Conservation (phyloP, 2,329 filamentous ascomycete genomes). For the Microcyclosporella mali region DNA sequence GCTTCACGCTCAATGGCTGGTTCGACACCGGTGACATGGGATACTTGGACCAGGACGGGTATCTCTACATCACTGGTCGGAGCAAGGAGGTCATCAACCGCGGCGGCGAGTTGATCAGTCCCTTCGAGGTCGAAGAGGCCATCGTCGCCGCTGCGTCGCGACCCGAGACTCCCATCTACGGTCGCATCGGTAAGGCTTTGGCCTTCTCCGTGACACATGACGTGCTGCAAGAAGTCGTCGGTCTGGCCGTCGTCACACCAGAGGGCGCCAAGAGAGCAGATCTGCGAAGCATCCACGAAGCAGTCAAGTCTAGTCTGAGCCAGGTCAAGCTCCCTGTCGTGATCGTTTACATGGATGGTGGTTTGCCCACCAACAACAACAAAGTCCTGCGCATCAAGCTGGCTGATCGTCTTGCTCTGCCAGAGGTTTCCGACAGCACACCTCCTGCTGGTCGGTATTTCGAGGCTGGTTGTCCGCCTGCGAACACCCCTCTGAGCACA, state of each 20-base stretch:
- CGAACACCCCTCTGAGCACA: conserved; percentile 42
- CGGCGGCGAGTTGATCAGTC: conserved; percentile 54
- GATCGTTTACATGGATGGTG: conserved; percentile 50
- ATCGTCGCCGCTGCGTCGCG: conserved; percentile 44
- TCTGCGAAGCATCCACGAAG: conserved; percentile 44
- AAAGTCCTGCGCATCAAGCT: conserved; percentile 53
- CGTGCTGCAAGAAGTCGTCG: conserved; percentile 52
- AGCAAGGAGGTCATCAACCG: conserved; percentile 55
- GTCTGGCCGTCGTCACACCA: conserved; percentile 47
- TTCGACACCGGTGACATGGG: conserved; percentile 53
- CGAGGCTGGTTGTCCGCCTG: conserved; percentile 45
- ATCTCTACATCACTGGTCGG: conserved; percentile 50
- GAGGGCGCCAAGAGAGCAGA: conserved; percentile 41
- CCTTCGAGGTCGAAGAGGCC: conserved; percentile 55
- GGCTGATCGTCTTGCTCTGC: conserved; percentile 43
- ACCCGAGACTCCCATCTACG: conserved; percentile 40
- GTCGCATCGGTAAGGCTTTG: conserved; percentile 45
- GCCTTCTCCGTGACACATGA: conserved; percentile 50
- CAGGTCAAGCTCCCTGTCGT: conserved; percentile 50
- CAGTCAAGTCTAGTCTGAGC: conserved; percentile 45
- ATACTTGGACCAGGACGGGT: conserved; percentile 47
- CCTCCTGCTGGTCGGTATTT: conserved; percentile 44
- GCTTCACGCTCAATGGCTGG: conserved; percentile 47
- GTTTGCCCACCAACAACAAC: conserved; percentile 53
- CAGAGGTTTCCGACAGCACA: conserved; percentile 41